Percentiles rank a stretch among this genome's conserved stretches.
Evolutionary conservation across 208 protist genomes (phyloP).

Genomic region (Trypanosoma lewisi): DNA sequence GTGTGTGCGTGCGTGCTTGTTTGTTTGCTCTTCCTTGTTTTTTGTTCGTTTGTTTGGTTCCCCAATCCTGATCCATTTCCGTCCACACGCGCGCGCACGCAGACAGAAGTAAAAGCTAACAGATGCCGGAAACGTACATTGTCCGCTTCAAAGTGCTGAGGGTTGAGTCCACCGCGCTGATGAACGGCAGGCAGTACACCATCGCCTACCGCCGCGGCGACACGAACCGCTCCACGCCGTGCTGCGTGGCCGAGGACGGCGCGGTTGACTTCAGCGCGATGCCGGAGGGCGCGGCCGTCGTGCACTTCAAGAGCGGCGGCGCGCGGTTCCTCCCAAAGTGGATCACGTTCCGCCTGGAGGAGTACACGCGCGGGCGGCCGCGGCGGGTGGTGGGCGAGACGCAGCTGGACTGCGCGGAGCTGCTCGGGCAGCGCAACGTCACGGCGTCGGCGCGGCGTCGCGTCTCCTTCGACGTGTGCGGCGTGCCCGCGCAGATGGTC

Average conservation of each 20-base stretch:
- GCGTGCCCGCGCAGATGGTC: slow-evolving; percentile 52
- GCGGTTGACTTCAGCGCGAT: slow-evolving; percentile 75
- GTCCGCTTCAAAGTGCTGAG: slow-evolving; percentile 75
- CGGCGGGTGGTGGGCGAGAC: slow-evolving; percentile 66
- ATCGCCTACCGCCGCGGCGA: slow-evolving; percentile 74
- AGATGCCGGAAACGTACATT: slow-evolving; percentile 64
- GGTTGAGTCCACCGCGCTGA: slow-evolving; percentile 60
- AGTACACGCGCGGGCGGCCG: slow-evolving; percentile 68
- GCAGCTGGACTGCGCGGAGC: slow-evolving; percentile 66
- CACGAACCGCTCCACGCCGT: slow-evolving; percentile 70
- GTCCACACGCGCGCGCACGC: no score
- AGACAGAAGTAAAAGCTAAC: neutral
- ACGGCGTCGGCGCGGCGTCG: slow-evolving; percentile 32
- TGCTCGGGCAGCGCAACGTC: slow-evolving; percentile 29
- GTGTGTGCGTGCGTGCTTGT: no score
- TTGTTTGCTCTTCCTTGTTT: slow-evolving; percentile 3
- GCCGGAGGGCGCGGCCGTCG: slow-evolving; percentile 74
- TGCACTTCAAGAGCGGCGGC: slow-evolving; percentile 76
- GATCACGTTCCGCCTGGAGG: slow-evolving; percentile 79
- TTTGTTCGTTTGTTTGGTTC: slow-evolving; percentile 6
- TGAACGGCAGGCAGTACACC: slow-evolving; percentile 73
- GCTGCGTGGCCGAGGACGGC: slow-evolving; percentile 59
- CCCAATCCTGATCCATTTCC: no score
- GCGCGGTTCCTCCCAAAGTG: slow-evolving; percentile 72
- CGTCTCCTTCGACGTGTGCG: slow-evolving; percentile 65